Evolutionary conservation across 306 rosid species (phyloP), one percentile per base, ranked within the genome.

Genomic region (Ormosia semicastrata): DNA sequence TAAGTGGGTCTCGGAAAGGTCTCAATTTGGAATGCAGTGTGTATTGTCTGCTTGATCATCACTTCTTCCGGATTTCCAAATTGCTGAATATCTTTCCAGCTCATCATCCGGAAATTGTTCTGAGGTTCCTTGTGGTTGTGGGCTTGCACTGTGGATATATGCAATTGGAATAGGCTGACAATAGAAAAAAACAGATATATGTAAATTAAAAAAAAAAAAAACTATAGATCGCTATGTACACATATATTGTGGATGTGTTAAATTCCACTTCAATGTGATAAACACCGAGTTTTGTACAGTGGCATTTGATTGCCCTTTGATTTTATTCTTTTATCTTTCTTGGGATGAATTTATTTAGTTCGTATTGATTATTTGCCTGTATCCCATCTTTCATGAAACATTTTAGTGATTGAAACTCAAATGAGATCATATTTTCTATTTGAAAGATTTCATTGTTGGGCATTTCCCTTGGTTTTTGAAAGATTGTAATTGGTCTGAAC

Each of bases 101-200:
- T 65, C 73, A 47, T 36, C 30, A 59, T 54, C 63, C 9, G 70
- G 68, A 79, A 37, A 47, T 10, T 66, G 53, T 75, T 86, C 11
- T 50, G n/a, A 29, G 11, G 57, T 52, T 84, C 43, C 40, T 40
- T 47, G 2, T 64, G 77, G 78, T 24, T 44, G 29, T 49, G 57
- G 75, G 75, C 58, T 75, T 72, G 60, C 75, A 14, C 17, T 46
- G 68, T 73, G 53, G 79, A 58, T 80, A 69, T 80, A 62, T 40
- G 52, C 80, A 69, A 70, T 36, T 46, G 85, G 30, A 41, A 58
- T 56, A 57, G 47, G 71, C 40, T 32, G 82, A 77, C 69, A 59
- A 32, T 32, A 67, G 65, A 72, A 72, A 50, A 49, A 29, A 64
- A 67, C 37, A 17, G 54, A 74, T 64, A 76, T 3, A 56, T 80